Conservation (phyloP, 345 rosid species). For the Gossypium herbaceum region DNA sequence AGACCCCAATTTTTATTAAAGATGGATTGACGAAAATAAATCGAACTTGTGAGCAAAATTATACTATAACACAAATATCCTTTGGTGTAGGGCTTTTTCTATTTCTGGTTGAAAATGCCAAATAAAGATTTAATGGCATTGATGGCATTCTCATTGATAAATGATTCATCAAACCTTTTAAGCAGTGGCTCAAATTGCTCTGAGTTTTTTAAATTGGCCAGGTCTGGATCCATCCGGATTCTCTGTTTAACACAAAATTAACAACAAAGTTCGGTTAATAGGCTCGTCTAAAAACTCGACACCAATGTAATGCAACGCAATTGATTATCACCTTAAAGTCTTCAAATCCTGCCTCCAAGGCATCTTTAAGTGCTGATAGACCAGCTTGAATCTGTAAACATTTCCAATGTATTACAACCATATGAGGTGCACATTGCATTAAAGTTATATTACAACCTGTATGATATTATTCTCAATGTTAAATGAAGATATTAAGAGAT, state of each 20-base stretch:
- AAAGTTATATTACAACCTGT: too few relatives aligned
- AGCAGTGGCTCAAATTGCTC: constrained; percentile 64
- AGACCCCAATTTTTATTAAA: not conserved
- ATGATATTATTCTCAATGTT: too few relatives aligned
- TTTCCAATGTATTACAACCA: not conserved
- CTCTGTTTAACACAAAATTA: constrained; percentile 44
- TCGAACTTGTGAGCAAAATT: not conserved
- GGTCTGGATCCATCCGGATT: constrained; percentile 84
- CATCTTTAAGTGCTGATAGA: constrained; percentile 85
- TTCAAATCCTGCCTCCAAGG: constrained; percentile 75
- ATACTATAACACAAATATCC: not conserved
- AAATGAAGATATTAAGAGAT: too few relatives aligned
- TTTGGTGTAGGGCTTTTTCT: constrained; percentile 23
- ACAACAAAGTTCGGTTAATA: not conserved
- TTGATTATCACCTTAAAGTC: constrained; percentile 67
- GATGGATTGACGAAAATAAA: too few relatives aligned
- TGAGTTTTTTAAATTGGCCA: constrained; percentile 52
- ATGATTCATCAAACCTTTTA: constrained; percentile 87
- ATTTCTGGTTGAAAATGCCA: constrained; percentile 68
- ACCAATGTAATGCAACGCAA: not conserved
- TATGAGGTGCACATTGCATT: too few relatives aligned
- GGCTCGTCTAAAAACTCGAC: too few relatives aligned
- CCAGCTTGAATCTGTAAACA: constrained; percentile 72
- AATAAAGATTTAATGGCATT: constrained; percentile 89
- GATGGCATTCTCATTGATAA: constrained; percentile 89